Evolutionary conservation across 1,284 basidiomycete species (phyloP).

Genomic region (Microbotryum intermedium): DNA sequence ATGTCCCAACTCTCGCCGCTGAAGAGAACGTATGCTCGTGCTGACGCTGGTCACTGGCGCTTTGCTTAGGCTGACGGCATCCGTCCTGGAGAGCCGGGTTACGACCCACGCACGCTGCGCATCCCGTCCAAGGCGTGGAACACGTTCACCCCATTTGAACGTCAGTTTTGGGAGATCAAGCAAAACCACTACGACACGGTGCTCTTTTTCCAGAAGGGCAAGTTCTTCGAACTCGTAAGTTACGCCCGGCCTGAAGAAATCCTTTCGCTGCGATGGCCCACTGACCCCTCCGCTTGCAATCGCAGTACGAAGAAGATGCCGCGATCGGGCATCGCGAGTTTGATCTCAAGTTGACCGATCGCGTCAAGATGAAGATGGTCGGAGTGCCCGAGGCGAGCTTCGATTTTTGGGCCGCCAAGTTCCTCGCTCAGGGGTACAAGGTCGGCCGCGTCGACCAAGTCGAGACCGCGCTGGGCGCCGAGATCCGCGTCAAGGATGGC

Average conservation of each 20-base stretch:
- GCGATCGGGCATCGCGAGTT: slow-evolving; percentile 80
- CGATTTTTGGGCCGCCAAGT: slow-evolving; percentile 78
- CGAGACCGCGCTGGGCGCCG: slow-evolving; percentile 70
- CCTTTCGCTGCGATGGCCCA: neutral
- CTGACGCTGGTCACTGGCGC: neutral
- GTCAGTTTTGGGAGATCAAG: slow-evolving; percentile 97
- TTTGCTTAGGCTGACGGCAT: slow-evolving; percentile 65
- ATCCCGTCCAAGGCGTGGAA: slow-evolving; percentile 73
- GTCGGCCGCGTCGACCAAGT: slow-evolving; percentile 92
- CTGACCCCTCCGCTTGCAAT: neutral
- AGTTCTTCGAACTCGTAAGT: slow-evolving; percentile 37
- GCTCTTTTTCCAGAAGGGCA: slow-evolving; percentile 94
- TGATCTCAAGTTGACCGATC: slow-evolving; percentile 77
- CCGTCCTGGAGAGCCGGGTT: slow-evolving; percentile 71
- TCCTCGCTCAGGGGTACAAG: slow-evolving; percentile 29
- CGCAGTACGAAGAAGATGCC: slow-evolving; percentile 81
- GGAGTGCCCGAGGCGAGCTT: slow-evolving; percentile 89
- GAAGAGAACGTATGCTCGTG: neutral
- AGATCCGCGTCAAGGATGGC: slow-evolving; percentile 44
- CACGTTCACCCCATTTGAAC: slow-evolving; percentile 90
- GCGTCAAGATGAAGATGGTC: slow-evolving; percentile 98
- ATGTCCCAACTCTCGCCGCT: neutral
- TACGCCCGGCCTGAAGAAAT: neutral
- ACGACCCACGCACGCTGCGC: slow-evolving; percentile 82
- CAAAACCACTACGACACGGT: slow-evolving; percentile 64